These are phyloP conservation scores for Cyberlindnera amylophila DNA, from an alignment of 805 yeast species.

Conservation along the genomic window DNA sequence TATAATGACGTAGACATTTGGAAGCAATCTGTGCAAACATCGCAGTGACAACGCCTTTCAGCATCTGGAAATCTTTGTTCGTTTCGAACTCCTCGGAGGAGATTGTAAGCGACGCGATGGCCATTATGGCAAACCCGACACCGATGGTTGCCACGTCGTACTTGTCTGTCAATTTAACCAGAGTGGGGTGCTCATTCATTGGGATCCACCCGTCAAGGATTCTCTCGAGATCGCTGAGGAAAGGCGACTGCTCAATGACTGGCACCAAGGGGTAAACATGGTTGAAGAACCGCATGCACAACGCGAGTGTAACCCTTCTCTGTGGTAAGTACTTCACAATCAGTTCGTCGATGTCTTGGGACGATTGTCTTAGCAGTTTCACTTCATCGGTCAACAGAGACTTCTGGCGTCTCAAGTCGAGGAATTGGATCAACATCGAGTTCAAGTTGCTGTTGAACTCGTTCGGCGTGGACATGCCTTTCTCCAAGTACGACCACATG, in stretches of 20 bases:
- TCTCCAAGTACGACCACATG: constrained; percentile 19
- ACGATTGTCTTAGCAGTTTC: background rate
- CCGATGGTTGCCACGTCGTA: constrained; percentile 21
- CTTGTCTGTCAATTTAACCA: constrained; percentile 4
- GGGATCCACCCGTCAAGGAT: constrained; percentile 11
- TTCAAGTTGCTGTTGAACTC: background rate
- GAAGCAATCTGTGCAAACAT: constrained; percentile 10
- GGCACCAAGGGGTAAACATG: constrained; percentile 25
- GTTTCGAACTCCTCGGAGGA: constrained; percentile 11
- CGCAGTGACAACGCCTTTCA: constrained; percentile 6
- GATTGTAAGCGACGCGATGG: constrained; percentile 20
- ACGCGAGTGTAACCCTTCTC: constrained; percentile 7
- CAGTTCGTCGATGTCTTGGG: constrained; percentile 5
- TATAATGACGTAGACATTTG: constrained; percentile 47
- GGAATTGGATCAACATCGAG: background rate
- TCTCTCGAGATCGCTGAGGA: constrained; percentile 15
- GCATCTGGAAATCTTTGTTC: constrained; percentile 3
- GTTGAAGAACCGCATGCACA: constrained; percentile 23
- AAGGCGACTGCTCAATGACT: constrained; percentile 18
- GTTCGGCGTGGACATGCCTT: background rate
- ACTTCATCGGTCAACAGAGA: constrained; percentile 1
- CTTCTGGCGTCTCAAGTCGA: constrained; percentile 17
- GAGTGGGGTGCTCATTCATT: constrained; percentile 1
- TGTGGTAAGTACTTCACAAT: constrained; percentile 19
- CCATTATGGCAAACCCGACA: constrained; percentile 18